Percentiles rank a stretch among this genome's conserved stretches.
Evolutionary conservation across 2,329 filamentous ascomycete genomes (phyloP).

Genomic region (Plenodomus tracheiphilus): DNA sequence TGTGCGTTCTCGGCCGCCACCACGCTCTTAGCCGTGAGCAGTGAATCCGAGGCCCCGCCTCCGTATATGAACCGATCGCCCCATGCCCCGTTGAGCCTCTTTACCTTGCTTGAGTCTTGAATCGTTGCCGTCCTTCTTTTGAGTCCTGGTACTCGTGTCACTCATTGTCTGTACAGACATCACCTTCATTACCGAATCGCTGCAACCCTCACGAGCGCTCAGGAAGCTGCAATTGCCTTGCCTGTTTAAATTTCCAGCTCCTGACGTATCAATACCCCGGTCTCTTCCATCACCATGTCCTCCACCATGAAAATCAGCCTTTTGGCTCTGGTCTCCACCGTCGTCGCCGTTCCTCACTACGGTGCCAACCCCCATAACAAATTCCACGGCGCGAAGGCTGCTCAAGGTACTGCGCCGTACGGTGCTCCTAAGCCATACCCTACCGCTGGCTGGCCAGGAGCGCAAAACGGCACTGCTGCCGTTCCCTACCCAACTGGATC

Average conservation of each 20-base stretch:
- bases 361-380: slow-evolving; percentile 25
- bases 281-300: slow-evolving; percentile 36
- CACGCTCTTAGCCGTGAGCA: neutral
- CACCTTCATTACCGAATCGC: slow-evolving; percentile 42
- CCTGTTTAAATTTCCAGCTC: neutral
- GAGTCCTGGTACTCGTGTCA: slow-evolving; percentile 49
- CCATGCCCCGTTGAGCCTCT: slow-evolving; percentile 25
- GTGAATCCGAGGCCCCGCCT: slow-evolving; percentile 13
- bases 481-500: slow-evolving; percentile 22
- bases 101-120: slow-evolving; percentile 26
- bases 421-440: slow-evolving; percentile 33
- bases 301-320: slow-evolving; percentile 46
- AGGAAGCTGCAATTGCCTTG: slow-evolving; percentile 38
- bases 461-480: slow-evolving; percentile 27
- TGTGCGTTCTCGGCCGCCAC: slow-evolving; percentile 17
- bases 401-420: slow-evolving; percentile 6
- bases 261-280: slow-evolving; percentile 8
- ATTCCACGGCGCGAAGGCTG: slow-evolving; percentile 30
- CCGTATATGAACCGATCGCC: slow-evolving; percentile 34
- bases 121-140: slow-evolving; percentile 43
- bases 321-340: slow-evolving; percentile 48
- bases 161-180: slow-evolving; percentile 40
- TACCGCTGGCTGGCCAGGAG: slow-evolving; percentile 34
- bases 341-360: slow-evolving; percentile 45
- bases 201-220: slow-evolving; percentile 52